Conservation (phyloP, 148 eudicot species). For the Linanthus parryae region DNA sequence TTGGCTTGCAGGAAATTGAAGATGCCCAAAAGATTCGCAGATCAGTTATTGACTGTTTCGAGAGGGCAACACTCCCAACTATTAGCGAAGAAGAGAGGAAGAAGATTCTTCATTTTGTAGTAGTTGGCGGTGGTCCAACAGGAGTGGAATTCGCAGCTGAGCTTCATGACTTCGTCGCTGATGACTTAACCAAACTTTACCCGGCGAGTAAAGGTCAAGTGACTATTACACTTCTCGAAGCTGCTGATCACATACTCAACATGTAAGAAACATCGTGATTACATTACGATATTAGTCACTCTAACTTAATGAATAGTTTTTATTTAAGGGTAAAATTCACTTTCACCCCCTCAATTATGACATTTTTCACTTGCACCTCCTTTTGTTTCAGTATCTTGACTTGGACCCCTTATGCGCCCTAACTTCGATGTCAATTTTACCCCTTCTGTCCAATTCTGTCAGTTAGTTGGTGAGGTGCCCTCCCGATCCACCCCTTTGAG, state of each 20-base stretch:
- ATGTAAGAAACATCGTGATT: conserved; percentile 19
- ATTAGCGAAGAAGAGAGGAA: conserved; percentile 21
- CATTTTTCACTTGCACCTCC: too few species aligned
- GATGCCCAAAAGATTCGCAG: conserved; percentile 24
- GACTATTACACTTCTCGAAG: conserved; percentile 23
- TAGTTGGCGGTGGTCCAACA: conserved; percentile 24
- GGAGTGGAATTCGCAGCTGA: conserved; percentile 22
- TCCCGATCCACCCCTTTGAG: too few species aligned
- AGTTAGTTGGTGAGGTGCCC: too few species aligned
- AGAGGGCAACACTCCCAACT: conserved; percentile 19
- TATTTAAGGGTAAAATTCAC: too few species aligned
- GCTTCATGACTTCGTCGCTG: conserved; percentile 17
- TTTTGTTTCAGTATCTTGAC: too few species aligned
- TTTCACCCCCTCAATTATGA: too few species aligned
- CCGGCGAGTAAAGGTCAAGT: conserved; percentile 13
- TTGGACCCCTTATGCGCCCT: too few species aligned
- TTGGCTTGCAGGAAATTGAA: conserved; percentile 20
- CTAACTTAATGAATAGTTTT: too few species aligned
- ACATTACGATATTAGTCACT: too few species aligned
- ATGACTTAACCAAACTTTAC: conserved; percentile 19
- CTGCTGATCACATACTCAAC: conserved; percentile 19
- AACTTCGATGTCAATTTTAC: too few species aligned
- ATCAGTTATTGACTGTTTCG: conserved; percentile 21
- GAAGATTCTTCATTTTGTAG: conserved; percentile 18
- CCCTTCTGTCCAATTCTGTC: too few species aligned